Evolutionary conservation across 441 rosid species (phyloP).

Genomic region (Rhodomyrtus psidioides): DNA sequence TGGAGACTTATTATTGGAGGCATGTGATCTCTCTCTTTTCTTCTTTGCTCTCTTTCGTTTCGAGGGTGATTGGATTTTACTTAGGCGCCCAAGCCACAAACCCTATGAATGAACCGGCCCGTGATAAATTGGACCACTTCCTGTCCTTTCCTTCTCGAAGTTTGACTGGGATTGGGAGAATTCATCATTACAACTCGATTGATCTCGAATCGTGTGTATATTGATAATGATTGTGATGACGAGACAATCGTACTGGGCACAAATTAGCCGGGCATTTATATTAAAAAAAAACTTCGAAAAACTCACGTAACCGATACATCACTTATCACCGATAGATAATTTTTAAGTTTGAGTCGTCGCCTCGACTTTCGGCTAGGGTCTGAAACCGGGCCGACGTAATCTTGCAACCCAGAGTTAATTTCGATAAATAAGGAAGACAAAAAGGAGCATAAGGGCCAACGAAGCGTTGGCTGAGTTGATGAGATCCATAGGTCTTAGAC

Average conservation of each 20-base stretch:
- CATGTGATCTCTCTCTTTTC: background rate
- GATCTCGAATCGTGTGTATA: background rate
- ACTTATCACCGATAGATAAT: background rate
- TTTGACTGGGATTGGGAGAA: background rate
- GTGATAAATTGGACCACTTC: background rate
- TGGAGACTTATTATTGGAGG: background rate
- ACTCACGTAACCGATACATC: too few species aligned
- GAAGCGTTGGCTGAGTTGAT: too few species aligned
- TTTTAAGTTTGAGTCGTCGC: background rate
- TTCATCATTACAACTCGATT: background rate
- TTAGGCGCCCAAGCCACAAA: too few species aligned
- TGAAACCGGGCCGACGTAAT: background rate
- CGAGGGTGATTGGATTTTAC: background rate
- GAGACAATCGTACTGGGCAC: background rate
- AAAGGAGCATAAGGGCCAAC: too few species aligned
- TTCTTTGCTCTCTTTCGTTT: background rate
- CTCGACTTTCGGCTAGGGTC: background rate
- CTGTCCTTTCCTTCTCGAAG: background rate
- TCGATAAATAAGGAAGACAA: accelerated
- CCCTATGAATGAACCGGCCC: background rate
- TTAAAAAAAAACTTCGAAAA: background rate
- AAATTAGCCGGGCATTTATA: background rate
- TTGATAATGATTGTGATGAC: background rate
- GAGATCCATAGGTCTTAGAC: too few species aligned
- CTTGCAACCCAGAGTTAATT: background rate